phyloP scores from a whole-genome alignment of 2,329 filamentous ascomycete species.

The Alternaria solani region DNA sequence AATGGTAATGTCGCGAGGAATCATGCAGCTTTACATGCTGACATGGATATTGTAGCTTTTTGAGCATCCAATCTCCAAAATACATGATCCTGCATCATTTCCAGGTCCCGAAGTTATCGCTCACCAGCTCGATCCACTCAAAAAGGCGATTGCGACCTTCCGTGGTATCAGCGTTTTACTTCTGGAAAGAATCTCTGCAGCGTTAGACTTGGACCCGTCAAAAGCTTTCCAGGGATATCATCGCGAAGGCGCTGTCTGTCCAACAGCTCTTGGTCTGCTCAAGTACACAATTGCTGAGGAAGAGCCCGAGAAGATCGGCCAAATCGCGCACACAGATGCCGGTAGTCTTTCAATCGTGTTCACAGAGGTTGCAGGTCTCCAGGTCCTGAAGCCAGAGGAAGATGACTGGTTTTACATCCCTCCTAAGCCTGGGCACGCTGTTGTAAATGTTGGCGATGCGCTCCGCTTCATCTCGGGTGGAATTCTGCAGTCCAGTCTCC shows the following conservation, averaged over 20 bases:
- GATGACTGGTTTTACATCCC: background rate
- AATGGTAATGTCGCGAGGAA: background rate
- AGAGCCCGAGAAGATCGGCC: background rate
- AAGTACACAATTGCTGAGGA: background rate
- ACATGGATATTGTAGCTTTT: background rate
- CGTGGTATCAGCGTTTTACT: background rate
- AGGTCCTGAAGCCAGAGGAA: background rate
- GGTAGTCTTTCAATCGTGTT: background rate
- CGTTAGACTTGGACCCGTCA: background rate
- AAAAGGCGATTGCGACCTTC: background rate
- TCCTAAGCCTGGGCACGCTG: background rate
- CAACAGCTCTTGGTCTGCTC: background rate
- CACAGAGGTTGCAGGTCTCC: background rate
- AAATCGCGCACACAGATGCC: background rate
- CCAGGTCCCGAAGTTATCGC: background rate
- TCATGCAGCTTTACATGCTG: background rate
- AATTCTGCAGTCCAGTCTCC: background rate
- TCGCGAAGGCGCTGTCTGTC: background rate
- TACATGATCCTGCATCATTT: background rate
- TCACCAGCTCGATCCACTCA: background rate
- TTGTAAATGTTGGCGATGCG: background rate
- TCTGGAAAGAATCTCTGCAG: background rate
- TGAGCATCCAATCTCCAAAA: background rate
- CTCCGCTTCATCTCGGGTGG: background rate
- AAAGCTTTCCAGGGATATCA: background rate